These are phyloP conservation scores for Penicillium sp. DNA, from an alignment of 2,329 filamentous ascomycete genomes.

Conservation along the genomic window DNA sequence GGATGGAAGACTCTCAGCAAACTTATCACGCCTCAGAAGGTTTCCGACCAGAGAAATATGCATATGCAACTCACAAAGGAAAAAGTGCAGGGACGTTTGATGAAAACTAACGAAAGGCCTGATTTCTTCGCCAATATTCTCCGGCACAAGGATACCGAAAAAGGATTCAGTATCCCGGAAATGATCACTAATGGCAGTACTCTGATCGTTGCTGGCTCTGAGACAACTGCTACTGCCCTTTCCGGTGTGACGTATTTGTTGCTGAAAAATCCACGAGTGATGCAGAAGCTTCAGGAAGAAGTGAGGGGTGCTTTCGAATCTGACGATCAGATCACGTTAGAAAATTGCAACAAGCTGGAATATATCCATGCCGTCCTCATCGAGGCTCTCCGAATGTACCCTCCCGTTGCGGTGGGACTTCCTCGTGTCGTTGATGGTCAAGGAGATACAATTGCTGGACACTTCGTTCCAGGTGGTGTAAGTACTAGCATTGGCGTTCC, in stretches of 20 bases:
- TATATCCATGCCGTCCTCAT: constrained; percentile 44
- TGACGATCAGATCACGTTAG: constrained; percentile 40
- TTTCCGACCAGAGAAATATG: neutral
- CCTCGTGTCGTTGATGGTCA: constrained; percentile 21
- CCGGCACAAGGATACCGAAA: constrained; percentile 14
- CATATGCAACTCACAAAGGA: constrained; percentile 7
- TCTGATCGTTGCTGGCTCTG: constrained; percentile 35
- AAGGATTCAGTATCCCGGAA: constrained; percentile 14
- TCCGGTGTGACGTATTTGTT: constrained; percentile 45
- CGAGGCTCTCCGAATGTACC: constrained; percentile 44
- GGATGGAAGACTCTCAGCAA: neutral
- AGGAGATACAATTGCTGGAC: constrained; percentile 18
- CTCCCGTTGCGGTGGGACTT: constrained; percentile 26
- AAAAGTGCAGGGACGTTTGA: constrained; percentile 6
- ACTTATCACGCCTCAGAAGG: constrained; percentile 3
- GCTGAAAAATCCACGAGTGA: constrained; percentile 30
- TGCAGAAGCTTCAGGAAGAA: constrained; percentile 39
- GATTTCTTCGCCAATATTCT: constrained; percentile 18
- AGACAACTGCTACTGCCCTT: constrained; percentile 49
- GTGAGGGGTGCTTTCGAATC: constrained; percentile 37
- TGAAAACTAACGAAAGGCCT: constrained; percentile 14
- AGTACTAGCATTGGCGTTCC: neutral
- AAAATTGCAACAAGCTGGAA: constrained; percentile 26
- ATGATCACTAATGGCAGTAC: constrained; percentile 29
- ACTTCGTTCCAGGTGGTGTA: constrained; percentile 22